phyloP scores from a whole-genome alignment of 1,284 basidiomycete species.

The Ceratobasidium theobromae region DNA sequence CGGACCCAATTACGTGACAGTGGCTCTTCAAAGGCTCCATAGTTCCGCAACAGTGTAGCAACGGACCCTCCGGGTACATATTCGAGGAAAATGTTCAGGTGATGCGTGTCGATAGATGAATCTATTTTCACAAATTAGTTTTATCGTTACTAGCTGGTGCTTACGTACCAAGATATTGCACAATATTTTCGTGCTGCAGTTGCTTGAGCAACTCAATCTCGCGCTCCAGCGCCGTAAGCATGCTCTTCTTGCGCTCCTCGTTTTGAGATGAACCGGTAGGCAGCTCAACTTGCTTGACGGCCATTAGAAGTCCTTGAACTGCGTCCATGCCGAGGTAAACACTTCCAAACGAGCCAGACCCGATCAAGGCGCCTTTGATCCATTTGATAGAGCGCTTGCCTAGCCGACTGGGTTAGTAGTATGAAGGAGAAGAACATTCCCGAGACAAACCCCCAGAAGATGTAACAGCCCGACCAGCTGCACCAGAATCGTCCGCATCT shows the following conservation, averaged over 20 bases:
- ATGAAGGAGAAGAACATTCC: conserved; percentile 16
- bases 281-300: conserved; percentile 98
- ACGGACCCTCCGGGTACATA: conserved; percentile 99
- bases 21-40: conserved; percentile 95
- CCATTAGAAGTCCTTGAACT: conserved; percentile 91
- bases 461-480: conserved; percentile 55
- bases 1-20: conserved; percentile 93
- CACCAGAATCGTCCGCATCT: conserved; percentile 51
- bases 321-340: conserved; percentile 99
- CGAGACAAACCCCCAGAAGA: conserved; percentile 60
- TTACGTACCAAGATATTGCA: conserved; percentile 88
- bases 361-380: conserved; percentile 98
- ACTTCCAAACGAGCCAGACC: conserved; percentile 93
- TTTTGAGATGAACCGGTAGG: conserved; percentile 84
- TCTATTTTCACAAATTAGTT: conserved; percentile 50
- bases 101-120: conserved; percentile 84
- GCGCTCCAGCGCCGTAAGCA: conserved; percentile 91
- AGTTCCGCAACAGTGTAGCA: conserved; percentile 86
- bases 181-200: conserved; percentile 95
- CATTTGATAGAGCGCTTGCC: conserved; percentile 80
- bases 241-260: conserved; percentile 91
- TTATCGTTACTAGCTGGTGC: background rate
- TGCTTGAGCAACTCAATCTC: conserved; percentile 97
- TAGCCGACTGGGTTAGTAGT: conserved; percentile 34
- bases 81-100: conserved; percentile 97